Evolutionary conservation across 805 yeast species (phyloP).

Genomic region (Yarrowia phangngaensis): DNA sequence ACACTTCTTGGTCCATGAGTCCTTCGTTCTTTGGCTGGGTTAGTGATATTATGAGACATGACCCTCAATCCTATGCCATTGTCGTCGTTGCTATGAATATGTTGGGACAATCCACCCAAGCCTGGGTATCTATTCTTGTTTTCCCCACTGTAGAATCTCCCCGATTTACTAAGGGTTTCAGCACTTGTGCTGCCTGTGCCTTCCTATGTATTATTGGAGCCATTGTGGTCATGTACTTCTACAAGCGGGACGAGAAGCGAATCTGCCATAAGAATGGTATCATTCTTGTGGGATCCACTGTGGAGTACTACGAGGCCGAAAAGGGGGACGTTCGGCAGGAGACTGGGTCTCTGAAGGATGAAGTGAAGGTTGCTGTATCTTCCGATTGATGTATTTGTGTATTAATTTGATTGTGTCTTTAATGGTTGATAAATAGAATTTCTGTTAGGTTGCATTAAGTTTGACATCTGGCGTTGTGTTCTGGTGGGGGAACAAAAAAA

Average conservation of each 20-base stretch:
- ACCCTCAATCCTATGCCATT: slow-evolving; percentile 50
- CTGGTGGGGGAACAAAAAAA: too few relatives aligned
- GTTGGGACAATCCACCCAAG: slow-evolving; percentile 51
- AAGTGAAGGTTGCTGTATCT: not conserved
- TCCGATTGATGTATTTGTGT: too few relatives aligned
- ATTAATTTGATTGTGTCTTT: too few relatives aligned
- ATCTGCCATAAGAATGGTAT: slow-evolving; percentile 50
- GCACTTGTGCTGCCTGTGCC: slow-evolving; percentile 30
- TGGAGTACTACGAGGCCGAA: slow-evolving; percentile 12
- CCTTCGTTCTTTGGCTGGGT: slow-evolving; percentile 58
- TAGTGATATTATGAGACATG: slow-evolving; percentile 53
- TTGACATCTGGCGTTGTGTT: too few relatives aligned
- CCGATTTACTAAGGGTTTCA: slow-evolving; percentile 33
- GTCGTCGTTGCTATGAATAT: slow-evolving; percentile 49
- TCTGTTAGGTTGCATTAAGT: too few relatives aligned
- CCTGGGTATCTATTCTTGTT: slow-evolving; percentile 49
- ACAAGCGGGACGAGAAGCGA: slow-evolving; percentile 50
- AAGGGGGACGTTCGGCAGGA: not conserved
- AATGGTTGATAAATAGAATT: too few relatives aligned
- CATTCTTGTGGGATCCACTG: slow-evolving; percentile 34
- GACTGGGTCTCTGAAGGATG: not conserved
- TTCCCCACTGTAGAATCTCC: slow-evolving; percentile 40
- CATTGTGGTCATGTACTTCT: slow-evolving; percentile 48
- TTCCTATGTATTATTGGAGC: slow-evolving; percentile 26
- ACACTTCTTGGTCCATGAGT: slow-evolving; percentile 59